phyloP scores from a whole-genome alignment of 306 rosid species.

The Macrotyloma uniflorum region DNA sequence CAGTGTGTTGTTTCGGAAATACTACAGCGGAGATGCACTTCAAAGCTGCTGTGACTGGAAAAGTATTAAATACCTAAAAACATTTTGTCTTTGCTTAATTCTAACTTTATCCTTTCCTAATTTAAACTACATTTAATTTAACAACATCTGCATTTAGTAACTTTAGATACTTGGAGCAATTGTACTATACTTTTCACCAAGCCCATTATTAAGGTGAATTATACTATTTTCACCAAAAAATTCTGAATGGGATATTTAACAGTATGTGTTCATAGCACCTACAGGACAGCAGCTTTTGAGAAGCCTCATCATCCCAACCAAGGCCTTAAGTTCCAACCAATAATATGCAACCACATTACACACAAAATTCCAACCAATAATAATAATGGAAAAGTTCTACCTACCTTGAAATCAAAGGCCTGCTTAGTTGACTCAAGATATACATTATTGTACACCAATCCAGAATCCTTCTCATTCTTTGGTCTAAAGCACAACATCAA shows the following conservation, averaged over 20 bases:
- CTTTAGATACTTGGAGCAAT: not conserved
- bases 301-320: not conserved
- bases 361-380: constrained; percentile 31
- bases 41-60: not conserved
- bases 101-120: not conserved
- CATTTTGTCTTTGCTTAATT: not conserved
- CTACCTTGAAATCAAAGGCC: constrained; percentile 79
- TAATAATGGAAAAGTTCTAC: constrained; percentile 1
- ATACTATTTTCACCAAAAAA: not conserved
- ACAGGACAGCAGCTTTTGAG: not conserved
- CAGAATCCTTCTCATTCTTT: constrained; percentile 52
- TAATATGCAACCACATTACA: constrained; percentile 5
- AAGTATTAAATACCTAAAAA: not conserved
- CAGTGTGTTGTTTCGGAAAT: not conserved
- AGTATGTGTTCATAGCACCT: constrained; percentile 4
- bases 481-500: constrained; percentile 84
- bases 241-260: not conserved
- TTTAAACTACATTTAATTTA: not conserved
- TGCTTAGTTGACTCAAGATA: constrained; percentile 74
- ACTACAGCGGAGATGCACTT: not conserved
- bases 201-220: constrained; percentile 6
- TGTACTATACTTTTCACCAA: not conserved
- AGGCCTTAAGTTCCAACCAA: constrained; percentile 13
- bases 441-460: constrained; percentile 52
- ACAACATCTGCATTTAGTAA: not conserved